phyloP scores from a whole-genome alignment of 495 filamentous ascomycete species.

The Podospora conica region DNA sequence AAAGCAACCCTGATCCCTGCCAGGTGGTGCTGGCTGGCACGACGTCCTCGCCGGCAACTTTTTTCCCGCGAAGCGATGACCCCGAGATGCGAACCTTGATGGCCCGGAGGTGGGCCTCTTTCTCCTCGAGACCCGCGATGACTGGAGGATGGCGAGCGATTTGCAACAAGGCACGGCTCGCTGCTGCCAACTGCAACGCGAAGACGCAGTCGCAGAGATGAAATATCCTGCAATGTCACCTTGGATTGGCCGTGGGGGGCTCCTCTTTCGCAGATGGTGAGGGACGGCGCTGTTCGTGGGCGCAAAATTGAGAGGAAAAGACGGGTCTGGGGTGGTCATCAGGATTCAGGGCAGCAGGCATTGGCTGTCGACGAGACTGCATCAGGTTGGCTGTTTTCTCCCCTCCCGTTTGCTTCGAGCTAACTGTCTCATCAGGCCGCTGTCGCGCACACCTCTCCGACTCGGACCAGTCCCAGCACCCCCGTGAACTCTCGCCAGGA shows the following conservation, averaged over 20 bases:
- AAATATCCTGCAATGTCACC: neutral
- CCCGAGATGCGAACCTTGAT: constrained; percentile 16
- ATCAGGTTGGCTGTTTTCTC: neutral
- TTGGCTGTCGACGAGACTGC: neutral
- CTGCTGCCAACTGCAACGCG: neutral
- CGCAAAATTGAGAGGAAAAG: neutral
- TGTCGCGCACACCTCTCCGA: neutral
- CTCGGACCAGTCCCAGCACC: neutral
- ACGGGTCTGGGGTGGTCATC: neutral
- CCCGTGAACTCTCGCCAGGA: neutral
- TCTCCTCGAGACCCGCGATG: neutral
- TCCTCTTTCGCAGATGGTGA: neutral
- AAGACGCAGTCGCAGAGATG: neutral
- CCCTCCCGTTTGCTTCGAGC: neutral
- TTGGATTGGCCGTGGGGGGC: neutral
- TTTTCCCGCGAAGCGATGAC: neutral
- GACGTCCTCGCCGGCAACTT: neutral
- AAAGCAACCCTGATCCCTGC: neutral
- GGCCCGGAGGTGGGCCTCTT: constrained; percentile 13
- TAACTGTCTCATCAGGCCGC: neutral
- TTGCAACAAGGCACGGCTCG: neutral
- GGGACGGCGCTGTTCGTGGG: neutral
- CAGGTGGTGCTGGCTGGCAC: neutral
- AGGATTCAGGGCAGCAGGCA: neutral
- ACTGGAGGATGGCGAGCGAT: neutral